Conservation (phyloP, 805 yeast species). For the Tetrapisispora fleetii region DNA sequence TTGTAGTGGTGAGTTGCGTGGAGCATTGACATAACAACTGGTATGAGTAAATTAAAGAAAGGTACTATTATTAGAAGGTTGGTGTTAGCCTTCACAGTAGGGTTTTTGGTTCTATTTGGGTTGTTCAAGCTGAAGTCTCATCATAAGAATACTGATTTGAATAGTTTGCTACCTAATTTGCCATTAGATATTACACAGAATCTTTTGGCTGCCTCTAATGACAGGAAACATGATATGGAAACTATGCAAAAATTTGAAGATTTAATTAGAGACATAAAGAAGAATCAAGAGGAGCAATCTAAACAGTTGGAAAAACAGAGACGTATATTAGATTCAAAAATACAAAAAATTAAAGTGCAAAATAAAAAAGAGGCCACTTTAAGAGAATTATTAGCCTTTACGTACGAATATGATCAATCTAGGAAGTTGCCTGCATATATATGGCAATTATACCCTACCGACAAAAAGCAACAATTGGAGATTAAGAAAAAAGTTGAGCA, state of each 20-base stretch:
- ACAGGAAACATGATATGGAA: conserved; percentile 42
- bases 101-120: background rate
- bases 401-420: conserved; percentile 56
- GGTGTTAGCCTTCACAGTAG: background rate
- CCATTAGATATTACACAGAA: conserved; percentile 19
- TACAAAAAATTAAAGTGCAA: conserved; percentile 46
- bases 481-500: background rate
- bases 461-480: conserved; percentile 24
- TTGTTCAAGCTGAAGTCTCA: conserved; percentile 1
- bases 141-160: conserved; percentile 20
- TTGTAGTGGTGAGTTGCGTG: background rate
- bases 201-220: conserved; percentile 32
- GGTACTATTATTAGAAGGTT: background rate
- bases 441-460: conserved; percentile 75
- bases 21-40: background rate
- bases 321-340: conserved; percentile 49
- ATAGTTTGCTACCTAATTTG: conserved; percentile 20
- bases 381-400: conserved; percentile 51
- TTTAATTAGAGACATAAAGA: conserved; percentile 45
- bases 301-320: conserved; percentile 49
- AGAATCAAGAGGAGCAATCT: conserved; percentile 49
- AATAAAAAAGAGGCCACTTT: conserved; percentile 55
- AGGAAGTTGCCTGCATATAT: conserved; percentile 61
- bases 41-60: conserved; percentile 1
- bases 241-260: conserved; percentile 56